Base-by-base conservation (phyloP, 176 grass and related monocot species). In the Tillandsia leiboldiana region DNA sequence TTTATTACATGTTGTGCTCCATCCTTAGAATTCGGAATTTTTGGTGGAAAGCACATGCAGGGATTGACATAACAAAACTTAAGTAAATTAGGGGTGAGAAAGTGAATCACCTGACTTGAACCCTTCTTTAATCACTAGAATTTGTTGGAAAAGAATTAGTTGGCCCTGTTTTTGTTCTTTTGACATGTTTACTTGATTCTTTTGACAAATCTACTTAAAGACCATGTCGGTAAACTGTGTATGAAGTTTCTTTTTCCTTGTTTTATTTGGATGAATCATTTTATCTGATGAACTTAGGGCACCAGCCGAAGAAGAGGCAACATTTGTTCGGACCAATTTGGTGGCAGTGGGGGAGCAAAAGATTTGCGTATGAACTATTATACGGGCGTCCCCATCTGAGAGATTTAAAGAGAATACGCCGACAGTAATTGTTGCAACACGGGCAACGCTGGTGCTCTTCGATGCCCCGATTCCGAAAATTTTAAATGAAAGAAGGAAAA, bases 311-410 rank as follows among this genome's bases (percentile, higher is more conserved):
- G 85, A 88, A 81, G 77, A 83, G 53, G 69, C 80, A 67, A 76
- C 85, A 70, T 75, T 69, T 50, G 27, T 56, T 72, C n/a, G 83
- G 86, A 10, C 89, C 93, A 12, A 78, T 97, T 49, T 92, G 93
- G 89, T 97, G 93, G 93, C 89, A 87, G 82, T 90, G 87, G 84
- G 84, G 89, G 63, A 90, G 93, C 68, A 97, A 97, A 82, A 87
- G 86, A 69, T 70, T 92, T 80, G 51, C 90, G 51, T 97, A 90
- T 15, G 48, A 90, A 79, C 68, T 84, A 2, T 76, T 97, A 2
- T 84, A 76, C 27, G 82, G 75, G 70, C 71, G 82, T 54, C 69
- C 42, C 9, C 63, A 18, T 69, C 53, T 74, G 18, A 87, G 62
- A 70, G 79, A 70, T 58, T 70, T 80, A 61, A 77, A 51, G 68